Conservation (phyloP, 169 alveolate species). For the Sarcocystis neurona region DNA sequence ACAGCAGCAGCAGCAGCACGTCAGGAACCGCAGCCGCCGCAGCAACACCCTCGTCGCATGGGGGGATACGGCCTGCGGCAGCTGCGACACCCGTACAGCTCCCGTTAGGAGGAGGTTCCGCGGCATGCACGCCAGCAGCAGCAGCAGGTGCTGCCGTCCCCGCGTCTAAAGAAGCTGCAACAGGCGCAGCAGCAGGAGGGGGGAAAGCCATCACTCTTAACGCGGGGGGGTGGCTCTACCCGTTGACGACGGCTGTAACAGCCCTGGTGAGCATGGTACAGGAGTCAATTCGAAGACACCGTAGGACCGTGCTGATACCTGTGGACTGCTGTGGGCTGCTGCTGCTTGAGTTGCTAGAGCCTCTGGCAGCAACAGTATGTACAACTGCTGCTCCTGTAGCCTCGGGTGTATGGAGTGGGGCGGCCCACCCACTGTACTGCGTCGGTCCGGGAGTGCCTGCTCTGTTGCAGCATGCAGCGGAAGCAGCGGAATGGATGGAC, state of each 20-base stretch:
- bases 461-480: constrained; percentile 56
- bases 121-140: no score
- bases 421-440: constrained; percentile 40
- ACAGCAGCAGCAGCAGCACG: constrained; percentile 22
- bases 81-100: constrained; percentile 10
- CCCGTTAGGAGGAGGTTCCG: background rate
- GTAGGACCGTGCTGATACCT: constrained; percentile 49
- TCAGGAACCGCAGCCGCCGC: constrained; percentile 1
- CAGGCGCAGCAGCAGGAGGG: constrained; percentile 22
- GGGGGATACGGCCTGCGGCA: background rate
- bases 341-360: constrained; percentile 37
- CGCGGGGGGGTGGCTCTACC: constrained; percentile 32
- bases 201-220: background rate
- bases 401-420: background rate
- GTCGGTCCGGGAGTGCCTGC: constrained; percentile 44
- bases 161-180: no score
- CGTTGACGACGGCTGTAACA: constrained; percentile 42
- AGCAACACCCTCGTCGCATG: background rate
- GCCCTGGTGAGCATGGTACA: background rate
- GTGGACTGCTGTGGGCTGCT: constrained; percentile 47
- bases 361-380: background rate
- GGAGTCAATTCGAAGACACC: no score
- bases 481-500: constrained; percentile 54
- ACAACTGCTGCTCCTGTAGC: constrained; percentile 40
- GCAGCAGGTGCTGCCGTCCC: no score